Conservation (phyloP, 1,284 basidiomycete species). For the Ceratobasidium theobromae region DNA sequence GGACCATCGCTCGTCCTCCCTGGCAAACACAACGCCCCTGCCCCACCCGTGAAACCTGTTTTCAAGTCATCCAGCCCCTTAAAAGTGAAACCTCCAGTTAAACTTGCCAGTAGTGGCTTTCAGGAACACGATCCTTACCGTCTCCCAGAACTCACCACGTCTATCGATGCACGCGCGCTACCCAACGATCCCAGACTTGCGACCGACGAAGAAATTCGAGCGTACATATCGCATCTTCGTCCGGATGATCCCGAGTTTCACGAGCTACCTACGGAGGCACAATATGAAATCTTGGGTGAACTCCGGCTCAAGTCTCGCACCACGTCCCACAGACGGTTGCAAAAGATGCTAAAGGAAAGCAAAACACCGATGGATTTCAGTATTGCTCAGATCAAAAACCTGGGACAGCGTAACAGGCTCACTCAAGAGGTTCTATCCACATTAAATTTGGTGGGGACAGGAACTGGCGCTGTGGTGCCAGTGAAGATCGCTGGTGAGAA, state of each 20-base stretch:
- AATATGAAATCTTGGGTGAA: slow-evolving; percentile 99
- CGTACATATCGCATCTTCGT: slow-evolving; percentile 90
- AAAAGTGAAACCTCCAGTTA: slow-evolving; percentile 51
- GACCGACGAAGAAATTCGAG: slow-evolving; percentile 86
- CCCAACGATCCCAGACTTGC: slow-evolving; percentile 87
- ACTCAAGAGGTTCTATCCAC: slow-evolving; percentile 95
- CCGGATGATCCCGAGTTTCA: slow-evolving; percentile 95
- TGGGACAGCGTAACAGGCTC: slow-evolving; percentile 86
- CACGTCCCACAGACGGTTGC: slow-evolving; percentile 87
- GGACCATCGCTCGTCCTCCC: slow-evolving; percentile 53
- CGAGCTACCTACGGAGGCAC: slow-evolving; percentile 90
- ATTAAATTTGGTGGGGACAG: slow-evolving; percentile 87
- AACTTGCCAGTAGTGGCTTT: slow-evolving; percentile 50
- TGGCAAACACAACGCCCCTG: slow-evolving; percentile 38
- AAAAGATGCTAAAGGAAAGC: slow-evolving; percentile 84
- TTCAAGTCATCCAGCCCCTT: slow-evolving; percentile 45
- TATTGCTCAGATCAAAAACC: slow-evolving; percentile 87
- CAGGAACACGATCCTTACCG: slow-evolving; percentile 82
- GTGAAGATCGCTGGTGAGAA: slow-evolving; percentile 91
- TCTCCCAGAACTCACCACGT: slow-evolving; percentile 71
- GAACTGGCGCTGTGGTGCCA: slow-evolving; percentile 83
- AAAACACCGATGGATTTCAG: slow-evolving; percentile 93
- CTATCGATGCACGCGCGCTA: slow-evolving; percentile 42
- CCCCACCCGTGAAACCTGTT: slow-evolving; percentile 38
- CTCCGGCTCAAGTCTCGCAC: slow-evolving; percentile 90